A percentile compares a stretch with the other conserved stretches of the same genome.
Conservation (phyloP, 768 basidiomycete genomes). For the Clathrus columnatus region DNA sequence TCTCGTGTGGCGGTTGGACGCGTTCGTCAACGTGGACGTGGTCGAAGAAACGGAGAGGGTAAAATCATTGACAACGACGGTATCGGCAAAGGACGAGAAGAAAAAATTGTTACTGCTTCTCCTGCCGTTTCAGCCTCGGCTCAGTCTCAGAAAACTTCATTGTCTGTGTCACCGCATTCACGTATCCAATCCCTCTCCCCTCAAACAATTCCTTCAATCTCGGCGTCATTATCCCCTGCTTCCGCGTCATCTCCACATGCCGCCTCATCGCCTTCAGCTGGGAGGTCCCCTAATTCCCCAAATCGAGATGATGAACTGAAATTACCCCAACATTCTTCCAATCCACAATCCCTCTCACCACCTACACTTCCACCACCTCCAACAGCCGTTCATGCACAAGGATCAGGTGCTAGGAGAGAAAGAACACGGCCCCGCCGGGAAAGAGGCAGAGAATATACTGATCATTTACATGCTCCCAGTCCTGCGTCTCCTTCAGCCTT, state of each 20-base stretch:
- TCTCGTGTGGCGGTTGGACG: too few species aligned
- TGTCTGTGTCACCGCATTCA: too few species aligned
- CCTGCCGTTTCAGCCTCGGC: too few species aligned
- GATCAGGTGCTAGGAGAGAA: background rate
- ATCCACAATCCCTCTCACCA: background rate
- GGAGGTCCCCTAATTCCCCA: background rate
- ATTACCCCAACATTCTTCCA: too few species aligned
- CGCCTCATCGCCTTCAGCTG: background rate
- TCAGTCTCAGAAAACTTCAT: background rate
- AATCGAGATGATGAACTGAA: too few species aligned
- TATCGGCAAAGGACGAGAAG: too few species aligned
- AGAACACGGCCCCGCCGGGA: background rate
- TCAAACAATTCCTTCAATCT: background rate
- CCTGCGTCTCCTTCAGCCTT: too few species aligned
- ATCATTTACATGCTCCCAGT: background rate
- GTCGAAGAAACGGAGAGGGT: too few species aligned
- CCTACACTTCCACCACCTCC: background rate
- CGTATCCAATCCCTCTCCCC: too few species aligned
- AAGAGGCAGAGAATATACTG: background rate
- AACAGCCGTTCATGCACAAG: too few species aligned
- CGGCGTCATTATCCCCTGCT: background rate
- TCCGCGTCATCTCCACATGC: background rate
- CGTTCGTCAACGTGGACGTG: too few species aligned
- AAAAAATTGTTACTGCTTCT: background rate
- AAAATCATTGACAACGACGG: too few species aligned